These are phyloP conservation scores for Syzygium aqueum DNA, from an alignment of 345 rosid species.

Conservation along the genomic window DNA sequence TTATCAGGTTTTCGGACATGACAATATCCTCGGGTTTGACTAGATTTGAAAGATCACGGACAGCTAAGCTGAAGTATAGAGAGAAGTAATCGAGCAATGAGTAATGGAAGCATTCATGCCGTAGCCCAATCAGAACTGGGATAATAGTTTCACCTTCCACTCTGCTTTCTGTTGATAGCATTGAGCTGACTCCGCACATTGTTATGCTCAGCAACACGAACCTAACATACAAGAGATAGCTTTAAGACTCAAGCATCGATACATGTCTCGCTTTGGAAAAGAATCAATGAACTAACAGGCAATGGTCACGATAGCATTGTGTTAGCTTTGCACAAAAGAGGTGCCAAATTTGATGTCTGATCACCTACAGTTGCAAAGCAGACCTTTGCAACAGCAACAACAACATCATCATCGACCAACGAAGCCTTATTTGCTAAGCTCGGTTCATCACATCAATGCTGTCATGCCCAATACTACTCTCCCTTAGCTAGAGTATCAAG, in stretches of 20 bases:
- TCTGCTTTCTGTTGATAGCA: conserved; percentile 91
- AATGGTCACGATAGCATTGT: neutral
- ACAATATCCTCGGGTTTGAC: conserved; percentile 91
- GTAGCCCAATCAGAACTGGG: neutral
- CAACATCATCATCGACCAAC: neutral
- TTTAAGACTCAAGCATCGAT: neutral
- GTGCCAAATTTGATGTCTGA: neutral
- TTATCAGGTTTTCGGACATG: conserved; percentile 69
- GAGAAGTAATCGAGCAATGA: neutral
- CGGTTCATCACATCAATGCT: neutral
- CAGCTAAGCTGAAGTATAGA: conserved; percentile 72
- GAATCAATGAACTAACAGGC: neutral
- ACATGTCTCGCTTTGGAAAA: neutral
- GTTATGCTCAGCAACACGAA: conserved; percentile 91
- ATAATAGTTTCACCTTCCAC: conserved; percentile 61
- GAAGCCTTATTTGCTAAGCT: neutral
- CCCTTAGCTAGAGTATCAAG: neutral
- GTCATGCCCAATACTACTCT: neutral
- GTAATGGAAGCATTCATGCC: neutral
- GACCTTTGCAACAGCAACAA: neutral
- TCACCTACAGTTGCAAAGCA: neutral
- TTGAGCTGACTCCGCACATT: conserved; percentile 93
- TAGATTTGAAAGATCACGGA: conserved; percentile 90
- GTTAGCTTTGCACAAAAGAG: neutral
- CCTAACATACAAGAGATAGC: conserved; percentile 34